Percentiles rank a stretch among this genome's conserved stretches.
Evolutionary conservation across 441 rosid genomes (phyloP).

Genomic region (Corymbia calophylla): DNA sequence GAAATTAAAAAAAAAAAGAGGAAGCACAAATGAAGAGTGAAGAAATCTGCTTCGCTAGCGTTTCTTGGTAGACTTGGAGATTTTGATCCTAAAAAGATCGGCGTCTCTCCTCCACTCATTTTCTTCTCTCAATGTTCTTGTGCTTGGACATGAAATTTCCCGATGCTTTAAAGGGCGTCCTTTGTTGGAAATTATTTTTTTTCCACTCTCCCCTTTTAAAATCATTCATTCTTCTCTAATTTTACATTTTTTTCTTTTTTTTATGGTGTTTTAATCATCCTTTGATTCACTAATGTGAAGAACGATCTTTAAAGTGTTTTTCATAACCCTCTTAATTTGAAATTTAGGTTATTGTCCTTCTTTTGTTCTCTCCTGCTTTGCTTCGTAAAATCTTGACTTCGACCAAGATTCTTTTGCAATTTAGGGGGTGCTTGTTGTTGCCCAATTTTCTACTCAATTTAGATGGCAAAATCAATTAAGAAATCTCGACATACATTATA

Average conservation of each 20-base stretch:
- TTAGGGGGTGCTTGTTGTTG: background rate
- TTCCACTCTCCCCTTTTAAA: too few species aligned
- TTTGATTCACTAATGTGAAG: too few species aligned
- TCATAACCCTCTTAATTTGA: too few species aligned
- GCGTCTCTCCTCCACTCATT: background rate
- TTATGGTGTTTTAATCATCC: too few species aligned
- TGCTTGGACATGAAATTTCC: background rate
- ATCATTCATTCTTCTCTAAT: too few species aligned
- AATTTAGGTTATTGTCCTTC: too few species aligned
- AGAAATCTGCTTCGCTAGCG: too few species aligned
- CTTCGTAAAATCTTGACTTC: background rate
- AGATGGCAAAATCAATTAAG: background rate
- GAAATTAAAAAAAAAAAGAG: rapidly evolving
- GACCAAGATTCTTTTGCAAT: background rate
- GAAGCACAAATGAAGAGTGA: background rate
- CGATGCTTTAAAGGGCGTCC: background rate
- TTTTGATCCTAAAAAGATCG: too few species aligned
- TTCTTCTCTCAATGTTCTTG: background rate
- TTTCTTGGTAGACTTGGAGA: background rate
- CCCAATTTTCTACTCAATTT: background rate
- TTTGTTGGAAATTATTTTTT: background rate
- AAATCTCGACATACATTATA: background rate
- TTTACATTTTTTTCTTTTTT: too few species aligned
- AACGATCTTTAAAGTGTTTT: too few species aligned
- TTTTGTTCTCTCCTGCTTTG: too few species aligned